Percentiles rank a stretch among this genome's conserved stretches.
Evolutionary conservation across 148 eudicot species (phyloP).

Genomic region (Beta vulgaris): DNA sequence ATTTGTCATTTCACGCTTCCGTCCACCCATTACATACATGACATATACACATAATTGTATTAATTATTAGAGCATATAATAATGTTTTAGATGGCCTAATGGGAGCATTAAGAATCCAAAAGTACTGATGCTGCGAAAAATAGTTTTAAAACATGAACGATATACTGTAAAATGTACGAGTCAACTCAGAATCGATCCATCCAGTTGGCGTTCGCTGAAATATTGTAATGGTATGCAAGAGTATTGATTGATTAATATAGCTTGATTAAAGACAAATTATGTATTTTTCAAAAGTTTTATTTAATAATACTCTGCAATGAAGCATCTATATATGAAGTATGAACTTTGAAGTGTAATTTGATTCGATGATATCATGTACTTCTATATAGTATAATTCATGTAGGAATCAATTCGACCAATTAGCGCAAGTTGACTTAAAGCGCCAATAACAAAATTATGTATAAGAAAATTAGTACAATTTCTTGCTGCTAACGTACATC

Average conservation of each 20-base stretch:
- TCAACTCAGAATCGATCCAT: conserved; percentile 25
- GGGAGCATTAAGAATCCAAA: conserved; percentile 20
- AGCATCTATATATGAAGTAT: not conserved
- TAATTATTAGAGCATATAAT: not conserved
- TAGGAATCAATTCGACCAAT: conserved; percentile 28
- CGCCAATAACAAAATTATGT: not conserved
- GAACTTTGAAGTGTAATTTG: conserved; percentile 1
- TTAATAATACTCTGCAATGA: not conserved
- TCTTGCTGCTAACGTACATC: not conserved
- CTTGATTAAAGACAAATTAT: not conserved
- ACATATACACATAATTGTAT: not conserved
- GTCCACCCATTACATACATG: conserved; percentile 8
- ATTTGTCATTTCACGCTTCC: conserved; percentile 23
- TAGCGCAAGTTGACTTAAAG: conserved; percentile 29
- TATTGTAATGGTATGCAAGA: not conserved
- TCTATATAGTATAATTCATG: not conserved
- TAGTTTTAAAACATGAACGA: no score
- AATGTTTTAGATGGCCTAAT: conserved; percentile 13
- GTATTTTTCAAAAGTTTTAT: not conserved
- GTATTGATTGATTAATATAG: not conserved
- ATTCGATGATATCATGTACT: not conserved
- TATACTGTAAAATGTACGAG: no score
- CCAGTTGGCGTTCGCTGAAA: conserved; percentile 20
- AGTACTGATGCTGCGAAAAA: not conserved
- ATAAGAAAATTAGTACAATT: not conserved